Evolutionary conservation across 179 eudicot species (phyloP), one percentile per base, ranked within the genome.

Genomic region (Patellifolia procumbens): DNA sequence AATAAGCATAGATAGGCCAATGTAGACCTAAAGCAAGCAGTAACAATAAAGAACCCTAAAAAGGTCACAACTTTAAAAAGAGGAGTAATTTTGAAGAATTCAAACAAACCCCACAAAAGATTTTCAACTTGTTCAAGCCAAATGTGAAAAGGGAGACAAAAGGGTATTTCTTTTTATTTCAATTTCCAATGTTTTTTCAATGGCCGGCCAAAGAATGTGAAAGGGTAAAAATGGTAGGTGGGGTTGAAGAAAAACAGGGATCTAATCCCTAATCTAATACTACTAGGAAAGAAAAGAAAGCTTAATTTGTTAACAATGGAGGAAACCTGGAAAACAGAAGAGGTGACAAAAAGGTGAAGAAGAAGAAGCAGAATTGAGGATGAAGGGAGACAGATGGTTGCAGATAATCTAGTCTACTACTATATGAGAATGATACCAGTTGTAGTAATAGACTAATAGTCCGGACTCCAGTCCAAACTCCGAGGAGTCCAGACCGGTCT

Each of bases 291-390:
- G 58, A 28, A 48, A 29, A 6, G 4, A 66, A 85, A 84, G 79
- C 87, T 87, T 86, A 81, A 85, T 74, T 84, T 79, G 87, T 39
- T 39, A 39, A 39, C 79, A 87, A 84, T 87, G 87, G 84, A 85
- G 81, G 82, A 79, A 82, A 65, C 73, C 68, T 75, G 64, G 73
- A 52, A 72, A 81, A 49, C 61, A 13, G 20, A 3, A 22, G n/a
- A 29, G 29, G 55, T 49, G 59, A 62, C n/a, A 60, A 42, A 78
- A 43, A 46, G 69, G 82, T 81, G 69, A 76, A 80, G 82, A 32
- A 78, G 79, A 28, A 26, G 81, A 81, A 79, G 81, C 81, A 76
- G 71, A 70, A 63, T 64, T 39, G 69, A 46, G 79, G n/a, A 53
- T 37, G 51, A 65, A 37, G 13, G n/a, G 16, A 31, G 3, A 19